Conservation (phyloP, 768 basidiomycete species). For the Termitomyces heimii region DNA sequence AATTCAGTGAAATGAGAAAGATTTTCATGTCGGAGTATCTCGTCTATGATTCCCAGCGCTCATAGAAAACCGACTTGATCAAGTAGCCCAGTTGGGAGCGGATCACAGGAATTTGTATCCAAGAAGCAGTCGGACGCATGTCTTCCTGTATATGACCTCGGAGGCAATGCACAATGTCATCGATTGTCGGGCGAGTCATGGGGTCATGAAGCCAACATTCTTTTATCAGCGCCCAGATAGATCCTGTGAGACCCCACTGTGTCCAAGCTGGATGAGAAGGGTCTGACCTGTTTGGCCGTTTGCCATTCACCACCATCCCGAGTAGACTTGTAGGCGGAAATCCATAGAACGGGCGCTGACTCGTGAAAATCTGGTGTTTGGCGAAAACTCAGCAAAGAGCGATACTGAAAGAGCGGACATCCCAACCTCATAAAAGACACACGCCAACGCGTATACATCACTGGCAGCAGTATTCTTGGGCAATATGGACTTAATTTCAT, state of each 20-base stretch:
- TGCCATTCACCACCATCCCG: background rate
- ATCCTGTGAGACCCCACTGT: background rate
- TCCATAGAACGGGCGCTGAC: background rate
- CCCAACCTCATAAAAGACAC: slow-evolving; percentile 1
- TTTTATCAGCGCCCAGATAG: background rate
- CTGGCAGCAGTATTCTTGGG: background rate
- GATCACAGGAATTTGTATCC: background rate
- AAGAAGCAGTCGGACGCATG: background rate
- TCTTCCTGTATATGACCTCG: slow-evolving; percentile 39
- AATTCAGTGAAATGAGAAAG: background rate
- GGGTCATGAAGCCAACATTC: background rate
- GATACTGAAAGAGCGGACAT: background rate
- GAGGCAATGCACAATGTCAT: background rate
- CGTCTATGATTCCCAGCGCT: background rate
- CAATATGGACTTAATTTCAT: background rate
- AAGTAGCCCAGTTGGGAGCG: background rate
- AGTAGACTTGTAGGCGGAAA: background rate
- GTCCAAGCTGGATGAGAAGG: background rate
- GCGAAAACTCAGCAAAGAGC: background rate
- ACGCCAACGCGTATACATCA: background rate
- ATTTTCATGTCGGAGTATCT: background rate
- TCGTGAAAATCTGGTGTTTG: background rate
- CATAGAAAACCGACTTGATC: background rate
- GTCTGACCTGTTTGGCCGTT: background rate
- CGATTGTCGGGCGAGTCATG: background rate